Evolutionary conservation across 2,329 filamentous ascomycete species (phyloP).

Genomic region (Knufia fluminis): DNA sequence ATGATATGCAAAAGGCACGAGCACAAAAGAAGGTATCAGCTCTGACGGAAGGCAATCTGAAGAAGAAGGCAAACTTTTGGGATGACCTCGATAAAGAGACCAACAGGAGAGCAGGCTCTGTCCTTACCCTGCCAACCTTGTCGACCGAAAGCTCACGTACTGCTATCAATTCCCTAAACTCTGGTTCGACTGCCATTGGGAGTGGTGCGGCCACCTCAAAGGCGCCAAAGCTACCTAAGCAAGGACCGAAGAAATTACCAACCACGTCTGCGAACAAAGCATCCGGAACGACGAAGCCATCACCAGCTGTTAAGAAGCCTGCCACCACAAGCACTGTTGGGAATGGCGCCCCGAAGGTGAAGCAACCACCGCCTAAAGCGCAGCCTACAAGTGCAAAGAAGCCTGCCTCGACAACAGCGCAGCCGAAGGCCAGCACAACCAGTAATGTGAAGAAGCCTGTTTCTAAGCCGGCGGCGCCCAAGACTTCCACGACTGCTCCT

Average conservation of each 20-base stretch:
- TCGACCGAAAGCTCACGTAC: constrained; percentile 11
- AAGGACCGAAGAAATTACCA: not conserved
- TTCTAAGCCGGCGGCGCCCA: not conserved
- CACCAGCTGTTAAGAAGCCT: constrained; percentile 6
- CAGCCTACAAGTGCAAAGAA: not conserved
- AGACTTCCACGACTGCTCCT: not conserved
- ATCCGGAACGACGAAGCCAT: not conserved
- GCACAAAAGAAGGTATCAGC: constrained; percentile 7
- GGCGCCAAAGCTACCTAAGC: constrained; percentile 8
- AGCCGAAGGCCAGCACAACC: constrained; percentile 2
- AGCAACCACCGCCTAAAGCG: not conserved
- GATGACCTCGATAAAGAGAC: constrained; percentile 16
- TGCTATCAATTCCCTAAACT: constrained; percentile 1
- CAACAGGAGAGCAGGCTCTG: constrained; percentile 17
- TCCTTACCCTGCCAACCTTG: constrained; percentile 18
- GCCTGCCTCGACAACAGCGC: not conserved
- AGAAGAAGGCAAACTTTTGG: constrained; percentile 17
- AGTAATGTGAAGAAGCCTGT: not conserved
- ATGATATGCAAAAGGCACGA: not conserved
- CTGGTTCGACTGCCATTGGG: constrained; percentile 13
- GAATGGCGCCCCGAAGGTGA: not conserved
- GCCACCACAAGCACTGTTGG: not conserved
- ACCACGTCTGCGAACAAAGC: not conserved
- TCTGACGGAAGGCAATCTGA: constrained; percentile 2
- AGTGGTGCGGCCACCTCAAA: constrained; percentile 10